Base-by-base conservation (phyloP, 2,329 filamentous ascomycete species). In the Ceratocystis harringtonii region DNA sequence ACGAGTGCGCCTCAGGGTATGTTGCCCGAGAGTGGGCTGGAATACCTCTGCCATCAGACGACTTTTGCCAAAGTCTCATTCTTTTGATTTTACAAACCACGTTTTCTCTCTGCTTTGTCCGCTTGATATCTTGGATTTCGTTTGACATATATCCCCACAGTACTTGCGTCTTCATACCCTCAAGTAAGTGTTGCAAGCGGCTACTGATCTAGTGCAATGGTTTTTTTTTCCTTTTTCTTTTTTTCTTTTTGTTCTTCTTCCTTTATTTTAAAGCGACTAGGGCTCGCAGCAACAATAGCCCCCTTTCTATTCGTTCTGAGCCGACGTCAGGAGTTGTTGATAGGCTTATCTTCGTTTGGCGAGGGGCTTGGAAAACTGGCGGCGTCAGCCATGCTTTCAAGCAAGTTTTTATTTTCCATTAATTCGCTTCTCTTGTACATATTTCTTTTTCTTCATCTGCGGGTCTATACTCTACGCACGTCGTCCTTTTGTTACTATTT, bases 141-240 rank as follows among this genome's bases (percentile, higher is more conserved):
- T 57, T 64, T 64, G 50, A 64, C 32, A 64, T 57, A 58, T 64
- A 64, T 64, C 62, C 62, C 36, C 50, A 22, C 62, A 19, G 62
- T 64, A 64, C 48, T 41, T 64, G 44, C 36, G 28, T 64, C 36
- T 57, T 64, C 36, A 64, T 55, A 44, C 50, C 30, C 50, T 28
- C 48, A 25, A 15, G 12, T 55, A 22, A 43, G 32, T 57, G 30
- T 28, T 41, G 19, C 50, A 64, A 57, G 28, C 5, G 28, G 44
- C 22, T 41, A 41, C 36, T 28, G 19, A 64, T 36, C 48, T 25
- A 5, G 50, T 55, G 22, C 12, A 41, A 52, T 64, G 17, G 17
- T 32, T 62, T 8, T 57, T 62, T 3, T 44, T n/a, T 28, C 48
- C 5, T 57, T 50, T 41, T 3, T 36, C 3, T 63, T 30, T 41